A percentile compares a stretch with the other conserved stretches of the same genome.
Conservation (phyloP, 129 eudicot genomes). For the Heracleum sosnowskyi region DNA sequence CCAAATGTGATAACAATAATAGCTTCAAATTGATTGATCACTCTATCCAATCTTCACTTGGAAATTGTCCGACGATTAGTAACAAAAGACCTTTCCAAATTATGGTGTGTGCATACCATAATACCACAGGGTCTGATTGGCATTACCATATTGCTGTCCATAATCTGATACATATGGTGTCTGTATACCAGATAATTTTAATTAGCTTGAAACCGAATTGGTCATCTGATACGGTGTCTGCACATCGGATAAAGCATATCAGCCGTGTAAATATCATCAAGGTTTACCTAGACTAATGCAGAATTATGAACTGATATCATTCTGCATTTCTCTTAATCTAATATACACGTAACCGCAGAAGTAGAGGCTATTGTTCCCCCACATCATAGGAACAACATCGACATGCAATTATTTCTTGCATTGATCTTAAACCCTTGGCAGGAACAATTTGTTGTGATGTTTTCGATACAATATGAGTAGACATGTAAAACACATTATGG, state of each 20-base stretch:
- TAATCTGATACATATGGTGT: background rate
- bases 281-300: background rate
- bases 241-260: background rate
- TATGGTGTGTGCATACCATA: background rate
- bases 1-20: background rate
- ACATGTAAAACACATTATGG: conserved; percentile 2
- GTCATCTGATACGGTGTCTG: background rate
- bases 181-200: background rate
- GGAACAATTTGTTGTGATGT: conserved; percentile 4
- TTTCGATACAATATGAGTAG: background rate
- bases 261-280: background rate
- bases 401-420: background rate
- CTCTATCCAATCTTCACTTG: background rate
- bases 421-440: background rate
- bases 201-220: background rate
- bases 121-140: background rate
- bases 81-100: background rate
- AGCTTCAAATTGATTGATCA: background rate
- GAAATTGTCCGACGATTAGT: background rate
- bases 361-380: conserved; percentile 4
- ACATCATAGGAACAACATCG: conserved; percentile 6
- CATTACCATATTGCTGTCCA: background rate
- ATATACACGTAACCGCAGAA: background rate
- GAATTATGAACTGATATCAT: background rate
- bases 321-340: background rate